phyloP scores from a whole-genome alignment of 345 rosid genomes.

The Populus nigra region DNA sequence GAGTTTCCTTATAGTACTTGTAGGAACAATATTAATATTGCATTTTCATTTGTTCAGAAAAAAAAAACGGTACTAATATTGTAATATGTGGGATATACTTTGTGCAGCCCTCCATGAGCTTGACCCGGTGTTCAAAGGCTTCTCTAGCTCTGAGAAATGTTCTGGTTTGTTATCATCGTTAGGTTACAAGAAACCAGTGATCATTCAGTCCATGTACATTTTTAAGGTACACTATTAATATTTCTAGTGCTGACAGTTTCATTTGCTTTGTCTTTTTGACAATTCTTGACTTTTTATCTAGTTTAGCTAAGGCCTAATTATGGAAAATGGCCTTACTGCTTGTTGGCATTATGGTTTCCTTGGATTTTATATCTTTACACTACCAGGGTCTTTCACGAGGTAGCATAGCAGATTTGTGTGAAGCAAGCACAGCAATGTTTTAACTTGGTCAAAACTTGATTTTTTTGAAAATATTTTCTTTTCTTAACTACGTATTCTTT shows the following conservation, averaged over 20 bases:
- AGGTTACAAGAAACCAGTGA: conserved; percentile 69
- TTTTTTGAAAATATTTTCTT: too few species aligned
- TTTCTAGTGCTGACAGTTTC: neutral
- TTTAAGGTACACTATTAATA: conserved; percentile 52
- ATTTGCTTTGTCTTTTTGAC: neutral
- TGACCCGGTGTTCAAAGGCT: conserved; percentile 65
- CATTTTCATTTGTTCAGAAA: neutral
- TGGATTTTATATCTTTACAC: too few species aligned
- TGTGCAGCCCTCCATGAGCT: conserved; percentile 79
- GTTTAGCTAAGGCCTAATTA: neutral
- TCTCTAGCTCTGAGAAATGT: conserved; percentile 61
- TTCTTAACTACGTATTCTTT: too few species aligned
- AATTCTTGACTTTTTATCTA: neutral
- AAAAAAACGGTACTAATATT: conserved; percentile 3
- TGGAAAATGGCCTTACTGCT: neutral
- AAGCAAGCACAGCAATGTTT: too few species aligned
- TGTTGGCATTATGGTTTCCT: too few species aligned
- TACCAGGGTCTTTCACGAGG: too few species aligned
- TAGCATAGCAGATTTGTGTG: too few species aligned
- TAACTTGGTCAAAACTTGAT: too few species aligned
- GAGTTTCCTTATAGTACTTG: neutral
- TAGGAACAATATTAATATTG: neutral
- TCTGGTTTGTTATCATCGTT: conserved; percentile 61
- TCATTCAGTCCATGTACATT: conserved; percentile 93
- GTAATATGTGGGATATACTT: conserved; percentile 3